These are phyloP conservation scores for Acrodontium crateriforme DNA, from an alignment of 2,329 filamentous ascomycete genomes.

Conservation along the genomic window DNA sequence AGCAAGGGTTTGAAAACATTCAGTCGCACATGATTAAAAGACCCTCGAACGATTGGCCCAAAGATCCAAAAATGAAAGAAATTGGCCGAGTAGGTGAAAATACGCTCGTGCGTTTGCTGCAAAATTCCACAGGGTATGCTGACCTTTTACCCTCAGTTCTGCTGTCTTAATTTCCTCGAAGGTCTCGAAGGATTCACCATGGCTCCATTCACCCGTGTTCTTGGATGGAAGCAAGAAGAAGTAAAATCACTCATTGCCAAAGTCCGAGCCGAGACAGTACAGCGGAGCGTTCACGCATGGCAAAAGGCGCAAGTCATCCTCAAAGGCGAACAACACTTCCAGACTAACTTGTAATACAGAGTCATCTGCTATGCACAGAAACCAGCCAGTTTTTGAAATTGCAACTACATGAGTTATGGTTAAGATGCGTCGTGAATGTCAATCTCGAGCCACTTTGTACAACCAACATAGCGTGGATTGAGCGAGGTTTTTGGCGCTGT, in stretches of 20 bases:
- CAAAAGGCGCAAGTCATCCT: constrained; percentile 26
- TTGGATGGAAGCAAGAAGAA: constrained; percentile 31
- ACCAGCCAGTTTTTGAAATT: no score
- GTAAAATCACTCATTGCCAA: constrained; percentile 32
- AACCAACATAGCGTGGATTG: no score
- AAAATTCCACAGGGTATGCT: not conserved
- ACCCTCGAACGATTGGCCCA: constrained; percentile 18
- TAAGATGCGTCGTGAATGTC: no score
- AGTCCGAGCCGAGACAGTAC: constrained; percentile 26
- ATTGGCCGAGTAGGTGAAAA: constrained; percentile 7
- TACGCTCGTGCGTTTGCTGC: not conserved
- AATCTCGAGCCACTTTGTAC: no score
- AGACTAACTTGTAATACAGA: constrained; percentile 1
- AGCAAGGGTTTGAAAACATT: constrained; percentile 16
- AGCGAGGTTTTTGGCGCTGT: no score
- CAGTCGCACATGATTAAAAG: constrained; percentile 11
- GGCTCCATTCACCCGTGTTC: constrained; percentile 27
- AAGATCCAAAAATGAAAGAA: constrained; percentile 16
- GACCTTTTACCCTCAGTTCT: constrained; percentile 5
- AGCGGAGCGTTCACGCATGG: constrained; percentile 28
- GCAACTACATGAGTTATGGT: no score
- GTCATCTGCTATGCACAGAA: constrained; percentile 6
- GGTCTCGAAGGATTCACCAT: constrained; percentile 29
- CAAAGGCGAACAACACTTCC: not conserved
- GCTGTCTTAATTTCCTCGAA: constrained; percentile 17